Conservation (phyloP, 768 basidiomycete species). For the Thelephora aurantiotincta region DNA sequence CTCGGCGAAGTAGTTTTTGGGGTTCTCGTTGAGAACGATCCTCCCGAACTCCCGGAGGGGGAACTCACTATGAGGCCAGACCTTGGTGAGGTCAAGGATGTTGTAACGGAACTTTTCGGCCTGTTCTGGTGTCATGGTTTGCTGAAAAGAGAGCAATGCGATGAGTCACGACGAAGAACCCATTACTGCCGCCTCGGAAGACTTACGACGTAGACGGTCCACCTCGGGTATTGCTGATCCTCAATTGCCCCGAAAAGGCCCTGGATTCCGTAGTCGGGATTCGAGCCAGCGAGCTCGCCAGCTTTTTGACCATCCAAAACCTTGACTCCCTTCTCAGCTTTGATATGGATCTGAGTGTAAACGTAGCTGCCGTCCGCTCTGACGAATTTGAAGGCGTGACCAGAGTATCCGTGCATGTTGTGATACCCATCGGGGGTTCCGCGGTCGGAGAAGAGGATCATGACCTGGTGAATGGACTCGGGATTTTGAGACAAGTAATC, state of each 20-base stretch:
- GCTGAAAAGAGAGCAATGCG: slow-evolving; percentile 23
- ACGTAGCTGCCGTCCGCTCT: slow-evolving; percentile 74
- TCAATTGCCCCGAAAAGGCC: slow-evolving; percentile 75
- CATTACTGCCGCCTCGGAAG: not conserved
- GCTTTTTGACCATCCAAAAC: slow-evolving; percentile 61
- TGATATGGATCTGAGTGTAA: slow-evolving; percentile 80
- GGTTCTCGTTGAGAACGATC: slow-evolving; percentile 66
- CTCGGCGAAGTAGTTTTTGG: slow-evolving; percentile 86
- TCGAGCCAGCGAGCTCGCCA: slow-evolving; percentile 47
- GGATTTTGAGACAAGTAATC: slow-evolving; percentile 84
- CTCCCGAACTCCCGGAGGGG: slow-evolving; percentile 86
- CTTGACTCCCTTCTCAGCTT: slow-evolving; percentile 72
- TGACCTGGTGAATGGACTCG: slow-evolving; percentile 77
- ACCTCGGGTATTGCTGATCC: slow-evolving; percentile 64
- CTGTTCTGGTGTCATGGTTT: slow-evolving; percentile 89
- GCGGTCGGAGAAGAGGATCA: slow-evolving; percentile 92
- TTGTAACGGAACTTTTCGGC: slow-evolving; percentile 87
- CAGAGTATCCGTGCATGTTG: slow-evolving; percentile 83
- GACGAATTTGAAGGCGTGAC: slow-evolving; percentile 83
- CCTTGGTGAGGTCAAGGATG: slow-evolving; percentile 80
- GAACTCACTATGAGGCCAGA: slow-evolving; percentile 80
- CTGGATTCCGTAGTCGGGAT: slow-evolving; percentile 78
- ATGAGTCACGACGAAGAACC: slow-evolving; percentile 1
- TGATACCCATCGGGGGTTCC: slow-evolving; percentile 86
- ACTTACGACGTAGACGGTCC: slow-evolving; percentile 71